Evolutionary conservation across 225 moss, liverwort and hornwort genomes (phyloP), one percentile per base, ranked within the genome.

Genomic region (Marchantia paleacea): DNA sequence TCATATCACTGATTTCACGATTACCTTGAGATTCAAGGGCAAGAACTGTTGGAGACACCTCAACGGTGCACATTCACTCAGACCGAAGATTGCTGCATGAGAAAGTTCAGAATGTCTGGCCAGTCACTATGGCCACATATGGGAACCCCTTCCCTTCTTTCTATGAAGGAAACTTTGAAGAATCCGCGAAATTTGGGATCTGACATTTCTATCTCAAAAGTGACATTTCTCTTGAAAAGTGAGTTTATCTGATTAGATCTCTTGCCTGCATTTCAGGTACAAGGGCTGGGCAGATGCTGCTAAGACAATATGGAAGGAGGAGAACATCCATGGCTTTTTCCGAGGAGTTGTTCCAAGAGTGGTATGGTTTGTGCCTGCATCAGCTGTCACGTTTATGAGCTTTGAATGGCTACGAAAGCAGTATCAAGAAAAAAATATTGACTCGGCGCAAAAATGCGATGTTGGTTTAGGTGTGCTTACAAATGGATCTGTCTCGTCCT

Each of bases 291-390:
- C 48, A 18, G 69, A 70, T 70, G 69, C 69, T 18, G 69, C 69
- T 0, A 70, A 18, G 69, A 70, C 47, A 49, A 70, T 70, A 70
- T 70, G 69, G 69, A 48, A 49, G 19, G 69, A 70, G 48, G 69
- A 70, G 48, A 70, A 49, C 48, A 70, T 70, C 8, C 69, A 70
- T 3, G 69, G 69, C 1, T 39, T 70, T 29, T 70, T 70, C 16
- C 69, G 69, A 12, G 69, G 69, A 19, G 69, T 70, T 48, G 69
- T 70, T 48, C 69, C 69, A 7, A 70, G 69, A 70, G 69, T 70
- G 47, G 47, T 70, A 12, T 70, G 69, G 69, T 70, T 70, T 16
- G 29, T 70, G 39, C 69, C 69, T 15, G 69, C 69, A 49, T 70
- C 69, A 39, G 69, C 69, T 19, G 48, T 70, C 18, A 70, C 69